A percentile compares a stretch with the other conserved stretches of the same genome.
These are phyloP conservation scores for Bocquillonia castaneifolia DNA, from an alignment of 441 rosid species.

Conservation along the genomic window DNA sequence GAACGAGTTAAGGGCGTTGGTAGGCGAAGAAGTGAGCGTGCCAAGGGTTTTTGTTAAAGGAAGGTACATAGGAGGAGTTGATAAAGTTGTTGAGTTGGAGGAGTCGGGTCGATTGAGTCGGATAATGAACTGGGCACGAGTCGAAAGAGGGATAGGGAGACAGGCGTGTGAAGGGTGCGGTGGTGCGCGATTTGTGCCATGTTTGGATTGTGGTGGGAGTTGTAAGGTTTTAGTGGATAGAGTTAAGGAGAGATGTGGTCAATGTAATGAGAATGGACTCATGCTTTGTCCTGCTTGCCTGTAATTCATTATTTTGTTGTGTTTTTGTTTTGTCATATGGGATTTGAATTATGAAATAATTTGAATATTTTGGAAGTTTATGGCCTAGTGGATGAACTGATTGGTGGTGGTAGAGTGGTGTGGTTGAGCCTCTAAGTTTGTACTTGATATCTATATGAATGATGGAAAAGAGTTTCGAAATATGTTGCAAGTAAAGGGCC, in stretches of 20 bases:
- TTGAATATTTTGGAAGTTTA: not conserved
- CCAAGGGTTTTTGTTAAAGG: constrained; percentile 84
- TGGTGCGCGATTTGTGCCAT: constrained; percentile 75
- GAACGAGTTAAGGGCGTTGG: constrained; percentile 54
- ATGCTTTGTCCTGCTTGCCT: constrained; percentile 63
- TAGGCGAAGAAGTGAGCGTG: constrained; percentile 45
- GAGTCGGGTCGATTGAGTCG: constrained; percentile 61
- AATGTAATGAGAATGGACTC: constrained; percentile 83
- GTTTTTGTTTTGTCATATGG: not conserved
- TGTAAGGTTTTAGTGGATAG: constrained; percentile 58
- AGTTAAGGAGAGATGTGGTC: constrained; percentile 48
- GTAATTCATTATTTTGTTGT: not conserved
- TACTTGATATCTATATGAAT: no score
- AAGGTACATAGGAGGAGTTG: constrained; percentile 71
- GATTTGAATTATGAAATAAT: not conserved
- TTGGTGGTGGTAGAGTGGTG: no score
- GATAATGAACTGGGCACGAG: constrained; percentile 51
- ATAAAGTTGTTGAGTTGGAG: constrained; percentile 55
- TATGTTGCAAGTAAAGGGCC: no score
- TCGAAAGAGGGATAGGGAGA: constrained; percentile 59
- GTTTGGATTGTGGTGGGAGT: constrained; percentile 78
- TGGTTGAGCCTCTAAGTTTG: not conserved
- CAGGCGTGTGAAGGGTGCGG: constrained; percentile 77
- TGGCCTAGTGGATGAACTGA: not conserved
- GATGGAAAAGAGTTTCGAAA: no score